Evolutionary conservation across 169 alveolate genomes (phyloP).

Genomic region (Eimeria necatrix): DNA sequence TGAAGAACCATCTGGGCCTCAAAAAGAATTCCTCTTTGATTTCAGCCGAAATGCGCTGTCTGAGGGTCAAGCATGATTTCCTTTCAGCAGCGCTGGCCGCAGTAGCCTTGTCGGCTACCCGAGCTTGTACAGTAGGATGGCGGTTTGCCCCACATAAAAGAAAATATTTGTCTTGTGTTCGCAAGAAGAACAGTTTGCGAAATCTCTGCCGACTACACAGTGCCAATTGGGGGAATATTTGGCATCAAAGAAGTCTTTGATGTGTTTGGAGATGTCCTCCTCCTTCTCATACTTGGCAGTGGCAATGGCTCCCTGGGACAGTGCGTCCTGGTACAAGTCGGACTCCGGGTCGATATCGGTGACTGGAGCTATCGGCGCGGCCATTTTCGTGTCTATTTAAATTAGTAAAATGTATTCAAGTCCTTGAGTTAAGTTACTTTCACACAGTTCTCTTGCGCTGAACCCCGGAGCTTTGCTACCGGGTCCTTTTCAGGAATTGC

Average conservation of each 20-base stretch:
- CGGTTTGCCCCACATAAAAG: slow-evolving; percentile 94
- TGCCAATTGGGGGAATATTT: slow-evolving; percentile 96
- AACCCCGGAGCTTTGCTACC: no score
- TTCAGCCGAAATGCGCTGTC: not conserved
- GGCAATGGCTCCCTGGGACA: slow-evolving; percentile 82
- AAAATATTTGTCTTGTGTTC: slow-evolving; percentile 92
- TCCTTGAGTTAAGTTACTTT: not conserved
- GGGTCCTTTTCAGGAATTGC: no score
- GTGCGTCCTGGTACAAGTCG: slow-evolving; percentile 82
- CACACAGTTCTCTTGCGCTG: no score
- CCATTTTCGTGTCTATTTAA: slow-evolving; percentile 54
- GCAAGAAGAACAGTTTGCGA: slow-evolving; percentile 92
- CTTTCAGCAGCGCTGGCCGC: not conserved
- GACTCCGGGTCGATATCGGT: slow-evolving; percentile 80
- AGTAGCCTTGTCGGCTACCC: slow-evolving; percentile 32
- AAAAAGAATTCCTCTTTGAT: not conserved
- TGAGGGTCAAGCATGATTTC: not conserved
- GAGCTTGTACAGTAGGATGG: slow-evolving; percentile 86
- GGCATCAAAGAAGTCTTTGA: slow-evolving; percentile 92
- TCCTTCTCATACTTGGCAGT: slow-evolving; percentile 85
- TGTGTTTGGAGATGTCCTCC: slow-evolving; percentile 90
- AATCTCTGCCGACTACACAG: slow-evolving; percentile 96
- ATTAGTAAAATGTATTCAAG: not conserved
- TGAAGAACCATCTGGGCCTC: slow-evolving; percentile 43
- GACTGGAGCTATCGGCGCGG: slow-evolving; percentile 54